Evolutionary conservation across 2,329 filamentous ascomycete species (phyloP).

Genomic region (Neonectria neomacrospora): DNA sequence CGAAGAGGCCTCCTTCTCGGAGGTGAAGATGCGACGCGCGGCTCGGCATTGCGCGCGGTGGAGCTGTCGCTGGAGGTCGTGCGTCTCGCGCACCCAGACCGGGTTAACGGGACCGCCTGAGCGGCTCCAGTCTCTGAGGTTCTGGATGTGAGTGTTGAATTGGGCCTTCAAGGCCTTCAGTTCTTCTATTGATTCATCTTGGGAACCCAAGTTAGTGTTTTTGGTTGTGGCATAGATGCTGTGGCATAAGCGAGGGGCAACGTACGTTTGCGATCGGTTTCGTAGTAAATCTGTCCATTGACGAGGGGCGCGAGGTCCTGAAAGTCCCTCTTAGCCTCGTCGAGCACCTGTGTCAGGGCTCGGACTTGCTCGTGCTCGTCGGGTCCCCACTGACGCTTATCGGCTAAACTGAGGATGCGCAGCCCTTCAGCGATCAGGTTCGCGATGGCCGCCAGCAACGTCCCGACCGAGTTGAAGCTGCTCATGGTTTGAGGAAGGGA

Average conservation of each 20-base stretch:
- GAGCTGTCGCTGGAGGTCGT: slow-evolving; percentile 59
- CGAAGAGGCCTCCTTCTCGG: slow-evolving; percentile 58
- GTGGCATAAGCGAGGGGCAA: slow-evolving; percentile 27
- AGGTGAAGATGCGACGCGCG: slow-evolving; percentile 65
- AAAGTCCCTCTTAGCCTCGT: slow-evolving; percentile 70
- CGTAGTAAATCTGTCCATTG: slow-evolving; percentile 67
- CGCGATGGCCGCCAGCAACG: slow-evolving; percentile 68
- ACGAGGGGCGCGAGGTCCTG: slow-evolving; percentile 66
- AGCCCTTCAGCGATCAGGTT: slow-evolving; percentile 63
- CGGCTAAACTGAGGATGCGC: slow-evolving; percentile 65
- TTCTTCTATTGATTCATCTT: slow-evolving; percentile 67
- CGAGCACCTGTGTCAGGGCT: slow-evolving; percentile 64
- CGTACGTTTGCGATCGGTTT: slow-evolving; percentile 66
- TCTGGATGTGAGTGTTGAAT: slow-evolving; percentile 60
- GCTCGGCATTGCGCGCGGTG: slow-evolving; percentile 69
- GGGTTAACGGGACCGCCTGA: slow-evolving; percentile 66
- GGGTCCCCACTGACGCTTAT: slow-evolving; percentile 67
- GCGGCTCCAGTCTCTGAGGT: slow-evolving; percentile 65
- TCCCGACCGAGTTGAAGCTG: slow-evolving; percentile 65
- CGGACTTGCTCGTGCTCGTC: slow-evolving; percentile 70
- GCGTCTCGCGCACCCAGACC: slow-evolving; percentile 65
- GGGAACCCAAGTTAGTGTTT: slow-evolving; percentile 30
- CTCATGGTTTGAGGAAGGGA: slow-evolving; percentile 45
- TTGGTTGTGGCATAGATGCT: slow-evolving; percentile 12
- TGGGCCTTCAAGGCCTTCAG: slow-evolving; percentile 57